Conservation (phyloP, 148 eudicot genomes). For the Camellia sinensis region DNA sequence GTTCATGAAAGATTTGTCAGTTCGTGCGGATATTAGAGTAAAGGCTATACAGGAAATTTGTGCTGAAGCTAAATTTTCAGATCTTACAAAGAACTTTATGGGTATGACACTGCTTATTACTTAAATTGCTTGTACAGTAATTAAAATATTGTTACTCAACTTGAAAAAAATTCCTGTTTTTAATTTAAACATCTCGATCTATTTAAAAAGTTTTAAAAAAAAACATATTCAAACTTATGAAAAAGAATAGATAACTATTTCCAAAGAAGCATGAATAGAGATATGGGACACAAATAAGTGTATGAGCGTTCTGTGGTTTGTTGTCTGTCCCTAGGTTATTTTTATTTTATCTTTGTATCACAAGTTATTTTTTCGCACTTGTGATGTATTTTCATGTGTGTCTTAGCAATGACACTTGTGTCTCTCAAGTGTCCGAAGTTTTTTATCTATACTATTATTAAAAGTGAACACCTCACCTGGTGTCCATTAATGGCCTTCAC, state of each 20-base stretch:
- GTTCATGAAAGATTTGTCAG: slow-evolving; percentile 74
- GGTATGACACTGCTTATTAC: slow-evolving; percentile 39
- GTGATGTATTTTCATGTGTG: too few relatives aligned
- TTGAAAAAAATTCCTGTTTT: neutral
- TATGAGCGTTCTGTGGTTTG: too few relatives aligned
- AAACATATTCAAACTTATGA: neutral
- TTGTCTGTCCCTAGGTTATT: too few relatives aligned
- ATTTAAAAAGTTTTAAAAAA: neutral
- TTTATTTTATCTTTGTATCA: too few relatives aligned
- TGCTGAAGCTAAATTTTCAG: slow-evolving; percentile 61
- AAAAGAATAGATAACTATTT: neutral
- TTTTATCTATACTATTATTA: too few relatives aligned
- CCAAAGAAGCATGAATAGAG: too few relatives aligned
- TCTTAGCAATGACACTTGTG: too few relatives aligned
- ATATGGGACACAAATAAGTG: too few relatives aligned
- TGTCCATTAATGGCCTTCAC: too few relatives aligned
- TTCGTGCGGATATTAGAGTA: slow-evolving; percentile 50
- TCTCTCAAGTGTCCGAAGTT: too few relatives aligned
- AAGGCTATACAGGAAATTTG: slow-evolving; percentile 61
- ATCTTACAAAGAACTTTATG: slow-evolving; percentile 68
- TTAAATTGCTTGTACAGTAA: neutral
- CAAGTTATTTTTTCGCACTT: too few relatives aligned
- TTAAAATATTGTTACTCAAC: neutral
- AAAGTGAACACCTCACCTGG: too few relatives aligned
- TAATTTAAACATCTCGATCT: neutral